phyloP scores from a whole-genome alignment of 1,284 basidiomycete genomes.

The Schizophyllum commune region DNA sequence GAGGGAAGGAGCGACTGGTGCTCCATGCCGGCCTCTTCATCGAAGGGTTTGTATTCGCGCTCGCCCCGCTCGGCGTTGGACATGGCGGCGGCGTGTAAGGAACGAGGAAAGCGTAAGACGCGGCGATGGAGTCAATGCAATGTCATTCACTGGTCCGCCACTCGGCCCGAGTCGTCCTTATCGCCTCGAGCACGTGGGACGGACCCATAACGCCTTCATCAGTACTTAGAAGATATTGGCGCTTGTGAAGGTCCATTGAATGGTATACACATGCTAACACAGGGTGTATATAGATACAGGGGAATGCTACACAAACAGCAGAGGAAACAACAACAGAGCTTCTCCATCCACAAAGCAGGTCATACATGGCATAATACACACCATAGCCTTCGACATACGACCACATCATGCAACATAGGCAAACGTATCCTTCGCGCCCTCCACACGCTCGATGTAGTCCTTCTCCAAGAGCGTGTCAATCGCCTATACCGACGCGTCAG shows the following conservation, averaged over 20 bases:
- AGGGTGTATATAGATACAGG: background rate
- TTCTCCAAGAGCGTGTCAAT: constrained; percentile 96
- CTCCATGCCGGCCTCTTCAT: constrained; percentile 3
- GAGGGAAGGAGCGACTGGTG: constrained; percentile 10
- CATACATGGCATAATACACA: too few species aligned
- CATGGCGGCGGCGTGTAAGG: background rate
- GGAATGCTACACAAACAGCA: background rate
- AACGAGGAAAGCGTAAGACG: background rate
- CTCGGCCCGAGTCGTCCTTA: background rate
- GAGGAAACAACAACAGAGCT: background rate
- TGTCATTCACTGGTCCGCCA: background rate
- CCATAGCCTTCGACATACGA: too few species aligned
- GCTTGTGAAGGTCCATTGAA: background rate
- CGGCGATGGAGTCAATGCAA: background rate
- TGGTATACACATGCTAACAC: background rate
- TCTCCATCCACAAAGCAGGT: too few species aligned
- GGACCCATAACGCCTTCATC: too few species aligned
- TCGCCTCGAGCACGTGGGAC: background rate
- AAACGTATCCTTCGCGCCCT: constrained; percentile 75
- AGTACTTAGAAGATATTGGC: too few species aligned
- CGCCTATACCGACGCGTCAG: constrained; percentile 44
- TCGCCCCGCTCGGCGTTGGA: constrained; percentile 5
- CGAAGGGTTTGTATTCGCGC: constrained; percentile 10
- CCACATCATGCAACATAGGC: constrained; percentile 57
- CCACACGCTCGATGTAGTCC: constrained; percentile 93